Base-by-base conservation (phyloP, 116 monocot genomes). In the Phalaenopsis hybrid region DNA sequence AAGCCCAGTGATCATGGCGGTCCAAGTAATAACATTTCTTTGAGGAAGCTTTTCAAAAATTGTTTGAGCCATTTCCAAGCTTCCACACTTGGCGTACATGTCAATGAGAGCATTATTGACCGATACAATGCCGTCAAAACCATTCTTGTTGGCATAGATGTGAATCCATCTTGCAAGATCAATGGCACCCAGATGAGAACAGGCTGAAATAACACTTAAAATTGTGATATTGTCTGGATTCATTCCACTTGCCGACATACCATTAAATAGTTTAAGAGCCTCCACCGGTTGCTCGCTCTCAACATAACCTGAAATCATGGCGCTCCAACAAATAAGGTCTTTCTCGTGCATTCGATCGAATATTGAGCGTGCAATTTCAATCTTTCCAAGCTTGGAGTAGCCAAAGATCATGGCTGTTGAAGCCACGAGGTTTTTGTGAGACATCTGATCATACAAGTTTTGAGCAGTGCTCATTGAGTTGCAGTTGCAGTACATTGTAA, bases 81-180 rank as follows among this genome's bases (percentile, higher is more conserved):
- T 86, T 17, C 95, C 95, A 81, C 95, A 91, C 81, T 95, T 95
- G 0, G 89, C 84, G 67, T 90, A 87, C 95, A 95, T 95, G 67
- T 89, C 84, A 7, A 95, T 82, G 11, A 91, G 91, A 43, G 91
- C 89, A 85, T 93, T 95, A n/a, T 76, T 48, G 4, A 95, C 74
- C 3, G 86, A 80, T 21, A 88, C 33, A 15, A 79, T 46, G 15
- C 43, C 44, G 23, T 18, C 25, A 65, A 90, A 87, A 15, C 81
- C 79, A 73, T 86, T 81, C 50, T 78, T 86, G 50, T 81, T 69
- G 0, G 87, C 82, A 69, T 84, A 93, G 52, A 77, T 41, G 67
- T 89, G 84, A 10, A 89, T 51, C 90, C 87, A 83, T 33, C 77
- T 87, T 20, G 91, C 95, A 34, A 87, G 82, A 76, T 88, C 86